These are phyloP conservation scores for Croton setiger DNA, from an alignment of 441 rosid genomes.

Conservation along the genomic window DNA sequence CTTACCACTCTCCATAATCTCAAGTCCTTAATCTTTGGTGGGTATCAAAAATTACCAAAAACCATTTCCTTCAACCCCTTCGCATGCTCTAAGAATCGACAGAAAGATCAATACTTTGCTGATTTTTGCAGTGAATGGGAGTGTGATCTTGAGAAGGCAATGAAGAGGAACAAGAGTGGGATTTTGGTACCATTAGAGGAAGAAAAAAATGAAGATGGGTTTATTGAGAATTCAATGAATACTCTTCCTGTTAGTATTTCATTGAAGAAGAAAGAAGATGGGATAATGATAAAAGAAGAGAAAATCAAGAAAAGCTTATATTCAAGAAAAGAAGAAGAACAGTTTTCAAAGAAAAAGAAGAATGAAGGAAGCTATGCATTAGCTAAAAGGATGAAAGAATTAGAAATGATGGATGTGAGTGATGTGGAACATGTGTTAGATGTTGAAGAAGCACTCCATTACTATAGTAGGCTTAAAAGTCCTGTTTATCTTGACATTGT, in stretches of 20 bases:
- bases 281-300: constrained; percentile 23
- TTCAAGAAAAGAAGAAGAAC: constrained; percentile 24
- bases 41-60: constrained; percentile 55
- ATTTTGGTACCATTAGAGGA: constrained; percentile 17
- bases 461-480: constrained; percentile 75
- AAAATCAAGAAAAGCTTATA: constrained; percentile 31
- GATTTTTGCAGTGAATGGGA: constrained; percentile 48
- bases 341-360: constrained; percentile 19
- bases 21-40: constrained; percentile 43
- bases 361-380: constrained; percentile 33
- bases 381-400: constrained; percentile 67
- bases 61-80: constrained; percentile 48
- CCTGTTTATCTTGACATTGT: constrained; percentile 80
- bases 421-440: constrained; percentile 81
- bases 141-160: constrained; percentile 30
- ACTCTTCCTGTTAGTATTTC: constrained; percentile 16
- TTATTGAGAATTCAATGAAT: constrained; percentile 16
- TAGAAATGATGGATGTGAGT: constrained; percentile 64
- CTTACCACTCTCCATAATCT: constrained; percentile 49
- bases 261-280: constrained; percentile 25
- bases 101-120: constrained; percentile 32
- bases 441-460: constrained; percentile 89
- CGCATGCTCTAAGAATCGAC: constrained; percentile 38
- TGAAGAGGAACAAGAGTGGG: constrained; percentile 28
- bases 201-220: constrained; percentile 28